Percentiles rank a stretch among this genome's conserved stretches.
Evolutionary conservation across 2,329 filamentous ascomycete species (phyloP).

Genomic region (Penicillium sp.): DNA sequence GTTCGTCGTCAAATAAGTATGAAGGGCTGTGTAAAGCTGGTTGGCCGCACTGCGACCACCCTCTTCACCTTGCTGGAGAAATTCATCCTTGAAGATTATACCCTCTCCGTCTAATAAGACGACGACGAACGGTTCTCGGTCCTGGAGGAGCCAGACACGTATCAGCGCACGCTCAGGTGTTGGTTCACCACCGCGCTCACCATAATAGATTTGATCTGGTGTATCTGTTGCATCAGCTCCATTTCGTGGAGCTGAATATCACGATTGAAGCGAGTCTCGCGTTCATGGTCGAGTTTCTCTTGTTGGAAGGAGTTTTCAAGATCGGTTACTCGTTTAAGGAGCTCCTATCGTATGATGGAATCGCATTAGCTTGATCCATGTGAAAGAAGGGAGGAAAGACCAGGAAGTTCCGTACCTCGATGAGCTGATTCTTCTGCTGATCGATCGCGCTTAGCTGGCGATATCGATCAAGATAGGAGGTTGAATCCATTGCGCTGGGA

Average conservation of each 20-base stretch:
- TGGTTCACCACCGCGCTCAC: slow-evolving; percentile 32
- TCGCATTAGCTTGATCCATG: slow-evolving; percentile 19
- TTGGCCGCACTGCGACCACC: slow-evolving; percentile 60
- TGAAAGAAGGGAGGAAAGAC: slow-evolving; percentile 11
- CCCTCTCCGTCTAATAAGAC: slow-evolving; percentile 61
- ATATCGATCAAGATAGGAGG: slow-evolving; percentile 47
- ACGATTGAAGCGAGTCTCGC: slow-evolving; percentile 53
- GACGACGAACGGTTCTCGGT: slow-evolving; percentile 58
- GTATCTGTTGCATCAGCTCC: slow-evolving; percentile 52
- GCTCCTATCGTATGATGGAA: slow-evolving; percentile 41
- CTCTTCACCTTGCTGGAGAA: slow-evolving; percentile 53
- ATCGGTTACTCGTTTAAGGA: slow-evolving; percentile 48
- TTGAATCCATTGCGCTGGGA: slow-evolving; percentile 34
- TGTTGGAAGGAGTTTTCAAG: slow-evolving; percentile 49
- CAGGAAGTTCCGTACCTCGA: slow-evolving; percentile 43
- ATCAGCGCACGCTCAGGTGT: slow-evolving; percentile 13
- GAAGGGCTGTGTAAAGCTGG: slow-evolving; percentile 50
- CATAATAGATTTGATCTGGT: slow-evolving; percentile 51
- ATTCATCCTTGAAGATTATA: slow-evolving; percentile 59
- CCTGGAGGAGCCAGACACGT: slow-evolving; percentile 34
- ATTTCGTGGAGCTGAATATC: slow-evolving; percentile 53
- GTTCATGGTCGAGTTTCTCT: slow-evolving; percentile 52
- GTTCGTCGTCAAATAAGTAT: slow-evolving; percentile 47
- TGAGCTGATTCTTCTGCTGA: slow-evolving; percentile 52
- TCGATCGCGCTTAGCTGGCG: slow-evolving; percentile 49